Conservation (phyloP, 164 flowering plant species). For the Chloranthus sessilifolius region DNA sequence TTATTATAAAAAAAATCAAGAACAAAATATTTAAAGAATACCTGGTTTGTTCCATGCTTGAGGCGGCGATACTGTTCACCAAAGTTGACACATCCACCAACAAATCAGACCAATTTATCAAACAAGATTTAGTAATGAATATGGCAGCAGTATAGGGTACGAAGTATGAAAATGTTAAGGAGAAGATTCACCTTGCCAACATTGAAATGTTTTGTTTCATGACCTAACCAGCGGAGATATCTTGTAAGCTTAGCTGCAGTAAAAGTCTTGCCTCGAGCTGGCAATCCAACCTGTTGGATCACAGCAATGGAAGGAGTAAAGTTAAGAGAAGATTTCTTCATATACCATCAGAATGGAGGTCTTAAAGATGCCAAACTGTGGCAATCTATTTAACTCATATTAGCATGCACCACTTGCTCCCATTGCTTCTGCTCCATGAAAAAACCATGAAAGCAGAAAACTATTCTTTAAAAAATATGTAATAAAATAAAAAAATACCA, state of each 20-base stretch:
- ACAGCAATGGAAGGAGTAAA: too few relatives aligned
- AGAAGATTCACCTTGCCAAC: slow-evolving; percentile 77
- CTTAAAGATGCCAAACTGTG: too few relatives aligned
- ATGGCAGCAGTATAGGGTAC: neutral
- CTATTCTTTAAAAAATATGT: too few relatives aligned
- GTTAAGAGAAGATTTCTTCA: too few relatives aligned
- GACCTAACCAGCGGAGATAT: slow-evolving; percentile 99
- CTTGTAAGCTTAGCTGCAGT: slow-evolving; percentile 96
- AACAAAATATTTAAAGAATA: slow-evolving; percentile 14
- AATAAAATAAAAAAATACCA: too few relatives aligned
- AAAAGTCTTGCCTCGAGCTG: slow-evolving; percentile 98
- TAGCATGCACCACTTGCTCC: too few relatives aligned
- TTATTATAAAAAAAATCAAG: neutral
- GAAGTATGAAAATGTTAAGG: neutral
- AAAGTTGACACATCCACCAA: slow-evolving; percentile 4
- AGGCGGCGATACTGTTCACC: slow-evolving; percentile 50
- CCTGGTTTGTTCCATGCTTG: slow-evolving; percentile 94
- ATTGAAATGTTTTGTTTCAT: slow-evolving; percentile 97
- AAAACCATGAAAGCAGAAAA: too few relatives aligned
- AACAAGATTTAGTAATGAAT: neutral
- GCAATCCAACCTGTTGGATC: slow-evolving; percentile 78
- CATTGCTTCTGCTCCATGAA: too few relatives aligned
- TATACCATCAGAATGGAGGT: too few relatives aligned
- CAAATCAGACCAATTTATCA: slow-evolving; percentile 1
- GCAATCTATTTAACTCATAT: too few relatives aligned